Evolutionary conservation across 1,284 basidiomycete genomes (phyloP), one percentile per base, ranked within the genome.

Genomic region (Fomes fomentarius): DNA sequence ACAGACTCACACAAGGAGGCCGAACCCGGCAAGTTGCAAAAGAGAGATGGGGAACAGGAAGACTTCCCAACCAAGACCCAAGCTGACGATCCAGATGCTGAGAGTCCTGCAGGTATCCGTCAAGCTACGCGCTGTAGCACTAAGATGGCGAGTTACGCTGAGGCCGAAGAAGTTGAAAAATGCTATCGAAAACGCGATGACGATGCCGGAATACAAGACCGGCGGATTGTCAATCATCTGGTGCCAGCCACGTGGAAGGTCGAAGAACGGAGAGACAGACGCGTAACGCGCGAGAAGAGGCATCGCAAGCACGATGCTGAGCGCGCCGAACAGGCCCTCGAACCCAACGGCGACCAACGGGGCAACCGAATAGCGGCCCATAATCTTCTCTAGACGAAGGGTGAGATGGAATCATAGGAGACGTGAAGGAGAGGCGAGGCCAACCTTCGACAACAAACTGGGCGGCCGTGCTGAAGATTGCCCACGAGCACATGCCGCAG

Each of bases 41-140:
- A 94, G 71, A 3, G 93, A 93, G 63, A 89, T 85, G 3, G 93
- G 92, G 74, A 85, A 92, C 30, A 91, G 68, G 54, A 99, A 80
- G 50, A 78, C 78, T 75, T 99, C 97, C 97, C 97, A 99, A 0
- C 96, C 96, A 30, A 98, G 74, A 2, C 77, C 82, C 46, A 98
- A 79, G 63, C 90, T 93, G 64, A 97, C 79, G 54, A 94, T 74
- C 92, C 92, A 96, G 67, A 96, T 99, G 21, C 87, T 87, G 52
- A 99, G 80, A 1, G 97, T 98, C 63, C 97, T 83, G 76, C 95
- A 98, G 5, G 96, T 97, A 71, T 99, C 97, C 42, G 96, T 94
- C 46, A 97, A 83, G 57, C 87, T 92, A 57, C 94, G 82, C 19
- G 91, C 92, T 1, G 93, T 96, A 35, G 94, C 94, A 70, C 86